phyloP scores from a whole-genome alignment of 148 eudicot species.

The Suaeda aralocaspica region DNA sequence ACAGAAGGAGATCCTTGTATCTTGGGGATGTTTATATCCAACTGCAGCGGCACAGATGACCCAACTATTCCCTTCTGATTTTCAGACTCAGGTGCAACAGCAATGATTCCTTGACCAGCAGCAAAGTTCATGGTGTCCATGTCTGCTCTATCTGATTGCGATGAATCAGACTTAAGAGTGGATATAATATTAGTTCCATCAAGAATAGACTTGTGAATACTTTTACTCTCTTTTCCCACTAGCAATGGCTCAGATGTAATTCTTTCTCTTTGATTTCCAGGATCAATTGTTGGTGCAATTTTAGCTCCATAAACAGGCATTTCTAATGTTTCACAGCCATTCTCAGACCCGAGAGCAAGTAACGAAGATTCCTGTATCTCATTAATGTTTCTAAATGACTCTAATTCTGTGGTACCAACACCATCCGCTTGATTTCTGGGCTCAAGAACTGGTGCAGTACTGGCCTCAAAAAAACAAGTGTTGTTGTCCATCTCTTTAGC shows the following conservation, averaged over 20 bases:
- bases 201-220: not conserved
- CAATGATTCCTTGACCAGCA: conserved; percentile 13
- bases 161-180: conserved; percentile 11
- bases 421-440: too few relatives aligned
- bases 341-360: not conserved
- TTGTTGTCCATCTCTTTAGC: too few relatives aligned
- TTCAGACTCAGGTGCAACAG: conserved; percentile 15
- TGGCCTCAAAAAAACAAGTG: too few relatives aligned
- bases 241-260: not conserved
- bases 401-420: too few relatives aligned
- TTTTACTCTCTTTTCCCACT: not conserved
- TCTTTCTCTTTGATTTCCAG: not conserved
- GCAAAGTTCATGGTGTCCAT: not conserved
- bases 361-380: not conserved
- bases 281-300: not conserved
- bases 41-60: conserved; percentile 9
- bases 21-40: not conserved
- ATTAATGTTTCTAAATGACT: too few relatives aligned
- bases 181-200: not conserved
- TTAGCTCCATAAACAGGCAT: not conserved
- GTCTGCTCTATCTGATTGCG: conserved; percentile 7
- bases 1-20: not conserved
- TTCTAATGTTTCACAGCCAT: not conserved
- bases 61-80: not conserved
- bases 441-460: too few relatives aligned